Evolutionary conservation across 169 alveolate genomes (phyloP), one percentile per base, ranked within the genome.

Genomic region (Eimeria tenella): DNA sequence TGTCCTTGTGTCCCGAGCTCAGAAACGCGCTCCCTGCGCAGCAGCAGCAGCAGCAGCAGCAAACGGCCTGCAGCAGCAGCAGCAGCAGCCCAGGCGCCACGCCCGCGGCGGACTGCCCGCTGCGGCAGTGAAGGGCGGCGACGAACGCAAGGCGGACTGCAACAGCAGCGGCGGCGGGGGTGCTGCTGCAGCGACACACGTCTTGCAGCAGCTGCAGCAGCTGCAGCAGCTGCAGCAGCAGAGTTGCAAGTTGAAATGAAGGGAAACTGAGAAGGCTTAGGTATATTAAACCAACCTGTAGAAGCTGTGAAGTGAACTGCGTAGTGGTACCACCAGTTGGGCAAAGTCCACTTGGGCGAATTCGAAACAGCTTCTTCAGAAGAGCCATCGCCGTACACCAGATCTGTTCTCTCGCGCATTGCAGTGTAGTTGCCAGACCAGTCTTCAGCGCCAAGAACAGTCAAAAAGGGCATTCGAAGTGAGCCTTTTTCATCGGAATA

Each of bases 291-390:
- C 73, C 50, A n/a, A 23, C 96, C 98, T 49, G 98, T 96, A 19
- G 96, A 94, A 55, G 94, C 96, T 13, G 98, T 95, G 86, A 97
- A 97, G 95, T 95, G 98, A 58, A 97, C 96, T 17, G 96, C 94
- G 94, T 96, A 97, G 93, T 98, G 99, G 89, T 97, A 98, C 99
- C 99, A 98, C 96, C 97, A 98, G 95, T 98, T 98, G 77, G 99
- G 99, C 94, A 98, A 96, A 25, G 97, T 97, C 98, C 98, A 97
- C 84, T 98, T 96, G 9, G 99, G 99, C 70, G 79, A 31, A 70
- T 68, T 52, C 4, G 93, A 50, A 25, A 11, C 55, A 17, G 70
- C 93, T 31, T 90, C 95, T 19, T 74, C 75, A n/a, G 87, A 74
- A 56, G 93, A 83, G 1, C 97, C 96, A 31, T 95, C 96, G 13